A percentile compares a stretch with the other conserved stretches of the same genome.
Evolutionary conservation across 306 rosid genomes (phyloP).

Genomic region (Alnus glutinosa): DNA sequence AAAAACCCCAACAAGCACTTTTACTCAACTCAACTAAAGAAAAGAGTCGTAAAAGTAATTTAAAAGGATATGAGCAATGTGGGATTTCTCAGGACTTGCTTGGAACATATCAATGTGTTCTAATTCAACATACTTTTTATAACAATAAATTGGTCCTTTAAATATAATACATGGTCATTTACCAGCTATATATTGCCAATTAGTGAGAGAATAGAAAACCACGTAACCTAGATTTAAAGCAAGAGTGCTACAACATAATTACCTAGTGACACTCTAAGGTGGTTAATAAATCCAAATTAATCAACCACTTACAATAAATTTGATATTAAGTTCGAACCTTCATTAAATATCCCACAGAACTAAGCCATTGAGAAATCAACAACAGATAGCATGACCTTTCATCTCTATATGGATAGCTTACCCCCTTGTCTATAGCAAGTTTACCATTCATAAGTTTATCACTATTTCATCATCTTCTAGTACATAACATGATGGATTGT

Average conservation of each 20-base stretch:
- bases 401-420: slow-evolving; percentile 1
- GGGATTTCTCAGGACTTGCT: neutral
- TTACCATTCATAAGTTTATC: neutral
- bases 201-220: neutral
- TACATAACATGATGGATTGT: neutral
- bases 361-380: neutral
- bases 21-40: neutral
- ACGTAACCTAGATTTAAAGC: neutral
- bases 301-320: neutral
- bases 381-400: neutral
- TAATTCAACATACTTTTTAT: neutral
- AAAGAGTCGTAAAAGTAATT: neutral
- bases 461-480: neutral
- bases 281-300: neutral
- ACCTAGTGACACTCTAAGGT: neutral
- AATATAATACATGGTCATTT: neutral
- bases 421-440: neutral
- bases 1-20: neutral
- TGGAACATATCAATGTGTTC: neutral
- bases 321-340: neutral
- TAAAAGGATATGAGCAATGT: neutral
- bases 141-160: neutral
- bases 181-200: neutral
- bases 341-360: neutral
- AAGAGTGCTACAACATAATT: neutral